Evolutionary conservation across 2,329 filamentous ascomycete genomes (phyloP), one percentile per base, ranked within the genome.

Genomic region (Paradendryphiella salina): DNA sequence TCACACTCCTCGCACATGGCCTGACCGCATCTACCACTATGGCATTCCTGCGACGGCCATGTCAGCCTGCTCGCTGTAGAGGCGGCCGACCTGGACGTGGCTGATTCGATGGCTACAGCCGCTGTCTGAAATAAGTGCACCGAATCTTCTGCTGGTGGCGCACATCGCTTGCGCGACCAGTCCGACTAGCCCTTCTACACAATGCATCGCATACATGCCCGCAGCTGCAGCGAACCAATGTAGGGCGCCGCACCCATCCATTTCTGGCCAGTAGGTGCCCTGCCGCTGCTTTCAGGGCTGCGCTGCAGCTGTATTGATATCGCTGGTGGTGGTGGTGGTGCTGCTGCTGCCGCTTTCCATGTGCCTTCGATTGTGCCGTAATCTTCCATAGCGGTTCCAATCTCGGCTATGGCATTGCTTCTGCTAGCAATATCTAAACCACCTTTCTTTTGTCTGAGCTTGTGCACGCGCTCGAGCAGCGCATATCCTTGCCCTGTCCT

Each of bases 1-100:
- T 36, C 42, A 40, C 44, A 46, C 18, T 10, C 38, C 26, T 29
- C 23, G 35, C 18, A 46, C 34, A 39, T 46, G 35, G 44, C 44
- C 44, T 46, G 44, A 46, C 18, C 34, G 26, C 26, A 28, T 28
- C 34, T 21, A 26, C 8, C 23, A 26, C 23, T 20, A 20, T 21
- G 33, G 14, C 15, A 11, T 29, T 23, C 34, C 44, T 46, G 44
- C 44, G 31, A 28, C 44, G 31, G 17, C 13, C 35, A 26, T 39
- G 44, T 18, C 35, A 38, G 18, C 34, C 26, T 1, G 7, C 23
- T 26, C 23, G 23, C 8, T 26, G 23, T 26, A 26, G 8, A 9
- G 8, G 8, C 23, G 2, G 23, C 23, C 8, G 23, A 10, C 8
- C 10, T 26, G 8, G 23, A 3, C 23, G 23, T 26, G 8, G 23